A percentile compares a stretch with the other conserved stretches of the same genome.
Conservation (phyloP, 1,139 yeast species). For the Kodamaea arcana region DNA sequence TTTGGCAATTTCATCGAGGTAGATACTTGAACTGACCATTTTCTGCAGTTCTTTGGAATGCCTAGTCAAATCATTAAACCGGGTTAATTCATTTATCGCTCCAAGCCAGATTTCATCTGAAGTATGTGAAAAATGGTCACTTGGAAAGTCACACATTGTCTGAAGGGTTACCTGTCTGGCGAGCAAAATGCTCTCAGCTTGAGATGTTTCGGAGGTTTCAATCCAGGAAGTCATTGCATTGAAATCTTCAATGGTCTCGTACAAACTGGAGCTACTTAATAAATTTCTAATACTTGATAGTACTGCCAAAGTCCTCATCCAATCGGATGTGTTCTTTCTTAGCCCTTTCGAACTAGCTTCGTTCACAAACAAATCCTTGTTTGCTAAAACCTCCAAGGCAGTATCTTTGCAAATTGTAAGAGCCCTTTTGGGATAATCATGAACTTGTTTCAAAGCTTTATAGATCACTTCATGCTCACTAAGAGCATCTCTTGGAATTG, state of each 20-base stretch:
- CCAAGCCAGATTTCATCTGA: constrained; percentile 19
- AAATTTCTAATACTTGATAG: constrained; percentile 24
- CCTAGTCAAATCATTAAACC: constrained; percentile 41
- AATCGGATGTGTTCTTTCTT: constrained; percentile 12
- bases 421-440: constrained; percentile 24
- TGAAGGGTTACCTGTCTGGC: constrained; percentile 37
- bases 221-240: constrained; percentile 33
- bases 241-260: constrained; percentile 7
- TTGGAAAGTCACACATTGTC: constrained; percentile 14
- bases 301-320: constrained; percentile 38
- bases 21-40: constrained; percentile 46
- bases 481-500: constrained; percentile 29
- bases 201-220: constrained; percentile 25
- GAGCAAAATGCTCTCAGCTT: constrained; percentile 38
- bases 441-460: constrained; percentile 39
- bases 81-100: constrained; percentile 35
- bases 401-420: constrained; percentile 14
- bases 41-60: constrained; percentile 37
- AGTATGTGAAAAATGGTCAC: neutral
- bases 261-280: constrained; percentile 7
- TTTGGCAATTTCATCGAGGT: constrained; percentile 36
- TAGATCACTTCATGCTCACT: constrained; percentile 45
- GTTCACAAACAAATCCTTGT: constrained; percentile 9
- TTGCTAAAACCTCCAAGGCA: constrained; percentile 16
- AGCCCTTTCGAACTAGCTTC: constrained; percentile 12